Percentiles rank a stretch among this genome's conserved stretches.
Evolutionary conservation across 2,329 filamentous ascomycete genomes (phyloP).

Genomic region (Penicillium sp.): DNA sequence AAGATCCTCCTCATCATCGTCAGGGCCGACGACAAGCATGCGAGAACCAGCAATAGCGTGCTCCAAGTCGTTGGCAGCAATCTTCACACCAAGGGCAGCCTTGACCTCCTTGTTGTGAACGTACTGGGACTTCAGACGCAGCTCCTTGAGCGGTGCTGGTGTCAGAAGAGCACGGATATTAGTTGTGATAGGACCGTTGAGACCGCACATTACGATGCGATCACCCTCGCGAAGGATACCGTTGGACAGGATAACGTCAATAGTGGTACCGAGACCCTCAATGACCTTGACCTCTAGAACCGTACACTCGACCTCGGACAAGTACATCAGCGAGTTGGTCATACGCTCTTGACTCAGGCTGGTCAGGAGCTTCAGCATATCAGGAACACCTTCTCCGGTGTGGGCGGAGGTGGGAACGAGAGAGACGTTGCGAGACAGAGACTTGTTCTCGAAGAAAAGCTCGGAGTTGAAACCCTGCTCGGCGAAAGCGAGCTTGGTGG

Average conservation of each 20-base stretch:
- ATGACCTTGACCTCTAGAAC: conserved; percentile 99
- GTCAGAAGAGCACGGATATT: conserved; percentile 94
- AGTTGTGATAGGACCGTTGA: conserved; percentile 92
- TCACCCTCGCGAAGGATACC: conserved; percentile 93
- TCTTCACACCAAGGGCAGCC: conserved; percentile 97
- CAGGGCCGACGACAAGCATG: conserved; percentile 86
- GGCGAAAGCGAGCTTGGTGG: conserved; percentile 89
- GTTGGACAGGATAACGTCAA: conserved; percentile 95
- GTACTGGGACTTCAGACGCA: conserved; percentile 93
- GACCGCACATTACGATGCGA: conserved; percentile 89
- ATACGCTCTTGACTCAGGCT: conserved; percentile 95
- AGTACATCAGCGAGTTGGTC: conserved; percentile 96
- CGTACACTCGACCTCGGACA: conserved; percentile 95
- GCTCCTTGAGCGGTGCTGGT: conserved; percentile 85
- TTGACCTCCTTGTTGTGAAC: conserved; percentile 99
- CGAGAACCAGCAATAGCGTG: conserved; percentile 95
- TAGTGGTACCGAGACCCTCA: conserved; percentile 97
- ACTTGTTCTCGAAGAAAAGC: conserved; percentile 97
- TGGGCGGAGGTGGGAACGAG: conserved; percentile 95
- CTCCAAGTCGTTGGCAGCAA: conserved; percentile 92
- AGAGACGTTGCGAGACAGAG: conserved; percentile 91
- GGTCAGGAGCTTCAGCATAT: conserved; percentile 95
- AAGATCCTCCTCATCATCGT: conserved; percentile 95
- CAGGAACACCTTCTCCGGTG: conserved; percentile 98
- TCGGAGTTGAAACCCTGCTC: conserved; percentile 98